Conservation (phyloP, 2,329 filamentous ascomycete species). For the Thielaviopsis musarum region DNA sequence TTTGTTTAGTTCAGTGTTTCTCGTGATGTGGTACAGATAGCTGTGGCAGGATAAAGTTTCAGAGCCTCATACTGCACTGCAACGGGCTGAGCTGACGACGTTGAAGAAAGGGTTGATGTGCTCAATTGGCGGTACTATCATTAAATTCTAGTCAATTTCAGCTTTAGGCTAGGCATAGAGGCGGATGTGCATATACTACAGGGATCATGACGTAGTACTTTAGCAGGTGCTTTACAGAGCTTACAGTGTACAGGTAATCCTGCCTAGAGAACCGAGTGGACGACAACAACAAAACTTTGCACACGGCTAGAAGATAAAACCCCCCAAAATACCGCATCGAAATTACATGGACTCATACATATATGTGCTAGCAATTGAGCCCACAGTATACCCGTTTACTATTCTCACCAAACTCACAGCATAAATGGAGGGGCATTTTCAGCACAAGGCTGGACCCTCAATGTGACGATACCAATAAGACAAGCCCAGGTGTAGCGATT, state of each 20-base stretch:
- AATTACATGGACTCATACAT: too few species aligned
- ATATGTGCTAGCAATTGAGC: too few species aligned
- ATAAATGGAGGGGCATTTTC: not conserved
- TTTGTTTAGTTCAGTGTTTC: not conserved
- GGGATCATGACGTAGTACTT: slow-evolving; percentile 1
- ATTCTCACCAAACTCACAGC: too few species aligned
- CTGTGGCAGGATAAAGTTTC: too few species aligned
- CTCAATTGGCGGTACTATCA: not conserved
- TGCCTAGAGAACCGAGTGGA: not conserved
- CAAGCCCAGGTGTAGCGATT: not conserved
- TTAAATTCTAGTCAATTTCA: not conserved
- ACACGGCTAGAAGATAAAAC: too few species aligned
- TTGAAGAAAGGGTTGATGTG: not conserved
- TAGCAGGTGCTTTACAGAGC: not conserved
- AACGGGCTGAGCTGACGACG: not conserved
- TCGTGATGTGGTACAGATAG: too few species aligned
- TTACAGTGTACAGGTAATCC: not conserved
- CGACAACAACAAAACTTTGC: not conserved
- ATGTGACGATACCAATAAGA: not conserved
- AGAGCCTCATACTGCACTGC: not conserved
- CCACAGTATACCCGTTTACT: too few species aligned
- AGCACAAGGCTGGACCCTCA: too few species aligned
- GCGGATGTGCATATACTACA: not conserved
- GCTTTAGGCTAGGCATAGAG: not conserved
- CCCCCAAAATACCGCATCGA: too few species aligned